Conservation (phyloP, 139 green algal species). For the Coelastrella sp. region DNA sequence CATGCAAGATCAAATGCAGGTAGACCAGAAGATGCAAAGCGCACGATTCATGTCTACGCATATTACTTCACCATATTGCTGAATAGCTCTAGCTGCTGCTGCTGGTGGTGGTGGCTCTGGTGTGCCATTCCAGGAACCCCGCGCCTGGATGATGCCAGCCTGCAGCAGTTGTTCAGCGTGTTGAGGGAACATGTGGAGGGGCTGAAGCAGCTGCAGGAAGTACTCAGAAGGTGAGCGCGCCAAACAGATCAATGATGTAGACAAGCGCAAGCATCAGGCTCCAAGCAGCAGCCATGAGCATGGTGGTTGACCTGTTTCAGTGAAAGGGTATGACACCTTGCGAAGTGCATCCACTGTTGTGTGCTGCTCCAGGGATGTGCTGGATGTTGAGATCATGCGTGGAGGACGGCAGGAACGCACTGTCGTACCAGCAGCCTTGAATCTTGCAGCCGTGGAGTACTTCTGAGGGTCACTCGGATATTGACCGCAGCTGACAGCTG, state of each 20-base stretch:
- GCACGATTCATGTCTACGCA: no score
- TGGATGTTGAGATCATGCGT: slow-evolving; percentile 39
- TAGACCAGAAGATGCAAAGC: no score
- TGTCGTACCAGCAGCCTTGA: slow-evolving; percentile 35
- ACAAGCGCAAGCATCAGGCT: no score
- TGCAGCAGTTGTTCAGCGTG: slow-evolving; percentile 51
- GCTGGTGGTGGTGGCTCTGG: no score
- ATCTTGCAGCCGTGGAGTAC: slow-evolving; percentile 23
- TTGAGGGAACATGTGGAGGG: slow-evolving; percentile 54
- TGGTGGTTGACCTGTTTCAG: neutral
- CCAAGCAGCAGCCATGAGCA: no score
- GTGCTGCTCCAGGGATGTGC: slow-evolving; percentile 22
- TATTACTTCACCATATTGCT: no score
- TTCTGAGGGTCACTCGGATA: neutral
- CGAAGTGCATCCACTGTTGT: neutral
- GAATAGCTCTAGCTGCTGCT: no score
- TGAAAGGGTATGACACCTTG: neutral
- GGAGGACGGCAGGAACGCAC: slow-evolving; percentile 7
- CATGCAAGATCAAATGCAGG: no score
- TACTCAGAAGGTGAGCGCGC: slow-evolving; percentile 40
- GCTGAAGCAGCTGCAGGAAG: slow-evolving; percentile 51
- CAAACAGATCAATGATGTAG: no score
- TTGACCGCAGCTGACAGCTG: no score
- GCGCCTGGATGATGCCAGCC: slow-evolving; percentile 48
- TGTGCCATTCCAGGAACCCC: neutral